Evolutionary conservation across 73 alveolate species (phyloP), one percentile per base, ranked within the genome.

Genomic region (Paramecium caudatum): DNA sequence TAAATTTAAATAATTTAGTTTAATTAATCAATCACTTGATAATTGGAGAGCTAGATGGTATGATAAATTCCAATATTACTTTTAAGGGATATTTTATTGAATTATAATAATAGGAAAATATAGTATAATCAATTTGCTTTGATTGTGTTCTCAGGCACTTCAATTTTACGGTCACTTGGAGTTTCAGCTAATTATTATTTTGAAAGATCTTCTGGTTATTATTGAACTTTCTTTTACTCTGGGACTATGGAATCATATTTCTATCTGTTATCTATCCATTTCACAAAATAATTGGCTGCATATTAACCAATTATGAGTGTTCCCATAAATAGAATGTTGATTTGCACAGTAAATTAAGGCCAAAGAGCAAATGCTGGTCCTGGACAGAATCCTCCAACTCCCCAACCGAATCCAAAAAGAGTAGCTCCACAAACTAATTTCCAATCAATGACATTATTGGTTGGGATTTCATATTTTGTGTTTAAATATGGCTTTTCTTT

Each of bases 371-470:
- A 84, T 19, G 98, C 99, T 30, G 99, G 99, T 0, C 99, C 99
- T 25, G 99, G 99, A 83, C 99, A 97, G 19, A 98, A 74, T 30
- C 99, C 99, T 46, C 96, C 91, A 9, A 98, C 23, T 30, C 99
- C 99, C 99, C 99, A 97, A 19, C 99, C 99, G 45, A 97, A 45
- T 55, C 99, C 99, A 91, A 98, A 98, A 9, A 97, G 82, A 4
- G 96, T 95, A 1, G 99, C 94, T n/a, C 99, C 99, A 9, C 78
- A 63, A 32, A 97, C 85, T 46, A 98, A 90, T 82, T 96, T 93
- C 46, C 85, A 82, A 91, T 98, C 99, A 23, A 96, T 25, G 5
- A 41, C 90, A 17, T 91, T 92, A 69, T 92, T 94, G 2, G 91
- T 68, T 15, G 98, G 98, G 8, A 96, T 83, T 47, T 85, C 95